Evolutionary conservation across 2,329 filamentous ascomycete species (phyloP), one percentile per base, ranked within the genome.

Genomic region (Exophiala oligosperma): DNA sequence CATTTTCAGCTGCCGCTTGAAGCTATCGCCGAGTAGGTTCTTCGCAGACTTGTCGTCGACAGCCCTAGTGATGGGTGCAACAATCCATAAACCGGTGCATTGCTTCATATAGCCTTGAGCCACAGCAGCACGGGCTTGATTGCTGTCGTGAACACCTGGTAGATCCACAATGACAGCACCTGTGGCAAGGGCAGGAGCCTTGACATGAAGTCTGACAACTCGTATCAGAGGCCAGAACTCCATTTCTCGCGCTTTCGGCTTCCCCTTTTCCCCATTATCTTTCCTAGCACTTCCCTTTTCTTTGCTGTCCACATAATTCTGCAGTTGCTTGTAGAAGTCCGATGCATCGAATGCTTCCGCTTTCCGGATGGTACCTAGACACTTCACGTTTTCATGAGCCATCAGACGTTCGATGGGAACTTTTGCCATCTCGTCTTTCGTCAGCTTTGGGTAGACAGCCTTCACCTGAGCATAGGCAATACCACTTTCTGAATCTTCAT

Each of bases 11-110:
- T 87, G 84, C 0, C 79, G 74, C 64, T 81, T 83, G 72, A 85
- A 85, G 0, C 77, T 76, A 17, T 83, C 75, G 0, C 82, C 83
- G 6, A 87, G 72, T 1, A 87, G 71, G 0, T 74, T 77, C 56
- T 82, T 81, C 0, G 84, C 83, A 1, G 80, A 77, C 65, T 84
- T 84, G 62, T 85, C 81, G 60, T 86, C 81, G 1, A 87, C 82
- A 1, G 82, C 82, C 11, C 84, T 74, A 38, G 75, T 82, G 56
- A 88, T 87, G 0, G 83, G 82, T 1, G 84, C 82, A n/a, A 86
- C 80, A 51, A 87, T 81, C 82, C 82, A 87, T 0, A 87, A 68
- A 2, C 80, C 77, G 1, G 79, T 81, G 61, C 84, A 87, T 60
- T 81, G 76, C 66, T 86, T 81, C 71, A 86, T 79, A 63, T 88